These are phyloP conservation scores for Aegilops sharonensis DNA, from an alignment of 176 grass and related monocot genomes.

Conservation along the genomic window DNA sequence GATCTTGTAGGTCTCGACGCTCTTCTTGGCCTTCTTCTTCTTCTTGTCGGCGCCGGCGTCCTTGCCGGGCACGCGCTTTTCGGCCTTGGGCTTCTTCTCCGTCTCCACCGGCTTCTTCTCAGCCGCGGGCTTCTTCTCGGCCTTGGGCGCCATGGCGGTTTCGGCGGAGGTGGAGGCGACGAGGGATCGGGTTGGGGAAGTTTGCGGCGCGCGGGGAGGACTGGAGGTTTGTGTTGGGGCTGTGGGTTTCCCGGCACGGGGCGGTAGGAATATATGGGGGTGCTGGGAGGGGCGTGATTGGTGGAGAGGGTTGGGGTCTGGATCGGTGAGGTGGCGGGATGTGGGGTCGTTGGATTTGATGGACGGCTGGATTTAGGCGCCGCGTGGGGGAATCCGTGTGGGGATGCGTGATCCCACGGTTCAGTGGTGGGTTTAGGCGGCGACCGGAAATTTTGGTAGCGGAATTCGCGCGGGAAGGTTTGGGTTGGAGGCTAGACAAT, in stretches of 20 bases:
- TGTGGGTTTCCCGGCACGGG: neutral
- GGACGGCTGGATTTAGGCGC: conserved; percentile 19
- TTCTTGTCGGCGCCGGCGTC: conserved; percentile 30
- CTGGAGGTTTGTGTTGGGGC: no score
- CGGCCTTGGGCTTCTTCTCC: conserved; percentile 34
- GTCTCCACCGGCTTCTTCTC: conserved; percentile 47
- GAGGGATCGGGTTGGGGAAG: no score
- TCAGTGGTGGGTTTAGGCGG: neutral
- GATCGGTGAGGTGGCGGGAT: conserved; percentile 24
- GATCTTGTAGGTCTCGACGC: conserved; percentile 87
- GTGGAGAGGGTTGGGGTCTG: neutral
- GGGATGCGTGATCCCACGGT: neutral
- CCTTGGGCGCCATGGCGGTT: conserved; percentile 43
- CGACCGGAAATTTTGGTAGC: neutral
- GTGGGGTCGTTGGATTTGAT: neutral
- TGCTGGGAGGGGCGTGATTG: neutral
- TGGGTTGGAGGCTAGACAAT: no score
- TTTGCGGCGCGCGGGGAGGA: no score
- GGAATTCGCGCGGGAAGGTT: conserved; percentile 11
- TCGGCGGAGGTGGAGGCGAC: neutral
- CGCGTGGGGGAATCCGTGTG: neutral
- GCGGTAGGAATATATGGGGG: conserved; percentile 9
- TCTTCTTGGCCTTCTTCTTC: conserved; percentile 49
- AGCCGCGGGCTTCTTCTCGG: conserved; percentile 47
- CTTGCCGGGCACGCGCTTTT: conserved; percentile 27